Conservation (phyloP, 495 filamentous ascomycete species). For the Xylaria sp. region DNA sequence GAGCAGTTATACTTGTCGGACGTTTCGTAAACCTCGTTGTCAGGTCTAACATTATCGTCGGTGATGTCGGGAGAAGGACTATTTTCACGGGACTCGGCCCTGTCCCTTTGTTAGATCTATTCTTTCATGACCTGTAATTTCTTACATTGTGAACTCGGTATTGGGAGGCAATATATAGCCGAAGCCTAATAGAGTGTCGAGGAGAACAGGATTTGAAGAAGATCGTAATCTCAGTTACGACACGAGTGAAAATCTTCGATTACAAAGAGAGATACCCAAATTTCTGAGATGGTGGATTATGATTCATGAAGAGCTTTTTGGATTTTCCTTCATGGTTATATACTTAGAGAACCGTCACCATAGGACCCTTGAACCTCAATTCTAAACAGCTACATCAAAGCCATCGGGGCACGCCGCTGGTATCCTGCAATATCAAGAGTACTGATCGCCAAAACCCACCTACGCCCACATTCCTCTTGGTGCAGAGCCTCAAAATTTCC, state of each 20-base stretch:
- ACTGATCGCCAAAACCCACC: not conserved
- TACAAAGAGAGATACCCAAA: not conserved
- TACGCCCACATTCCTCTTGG: not conserved
- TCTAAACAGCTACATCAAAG: not conserved
- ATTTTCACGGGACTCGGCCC: not conserved
- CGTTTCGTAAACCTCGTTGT: conserved; percentile 9
- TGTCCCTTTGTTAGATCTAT: not conserved
- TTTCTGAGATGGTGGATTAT: not conserved
- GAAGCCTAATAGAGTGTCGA: not conserved
- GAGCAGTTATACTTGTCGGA: conserved; percentile 1
- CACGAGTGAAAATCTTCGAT: not conserved
- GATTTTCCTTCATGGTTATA: not conserved
- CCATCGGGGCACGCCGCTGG: conserved; percentile 5
- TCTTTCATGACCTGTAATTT: not conserved
- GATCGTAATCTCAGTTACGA: too few relatives aligned
- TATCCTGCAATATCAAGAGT: not conserved
- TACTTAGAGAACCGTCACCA: not conserved
- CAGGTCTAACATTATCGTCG: not conserved
- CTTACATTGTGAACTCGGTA: conserved; percentile 13
- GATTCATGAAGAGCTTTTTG: not conserved
- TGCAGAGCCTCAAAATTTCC: conserved; percentile 20
- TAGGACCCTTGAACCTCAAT: not conserved
- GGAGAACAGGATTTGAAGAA: not conserved
- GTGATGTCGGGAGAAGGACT: not conserved
- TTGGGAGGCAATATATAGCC: not conserved